Conservation (phyloP, 2,329 filamentous ascomycete species). For the Orbilia brochopaga region DNA sequence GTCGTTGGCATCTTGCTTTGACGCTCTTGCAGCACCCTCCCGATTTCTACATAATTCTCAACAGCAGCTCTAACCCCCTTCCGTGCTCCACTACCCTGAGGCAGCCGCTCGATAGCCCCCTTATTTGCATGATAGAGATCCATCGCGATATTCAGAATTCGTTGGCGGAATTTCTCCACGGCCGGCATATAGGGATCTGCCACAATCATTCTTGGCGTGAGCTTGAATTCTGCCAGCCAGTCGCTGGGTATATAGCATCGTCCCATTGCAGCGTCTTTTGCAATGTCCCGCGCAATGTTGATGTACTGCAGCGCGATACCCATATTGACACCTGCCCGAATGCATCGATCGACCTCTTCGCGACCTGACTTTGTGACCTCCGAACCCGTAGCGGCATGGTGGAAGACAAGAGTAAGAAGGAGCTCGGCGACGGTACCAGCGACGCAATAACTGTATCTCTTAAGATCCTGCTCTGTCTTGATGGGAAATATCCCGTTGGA, state of each 20-base stretch:
- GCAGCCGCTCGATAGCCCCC: conserved; percentile 67
- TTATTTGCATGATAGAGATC: conserved; percentile 65
- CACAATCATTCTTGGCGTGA: conserved; percentile 66
- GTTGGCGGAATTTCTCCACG: conserved; percentile 63
- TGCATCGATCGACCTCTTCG: conserved; percentile 58
- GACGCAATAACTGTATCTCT: conserved; percentile 70
- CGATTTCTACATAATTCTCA: conserved; percentile 79
- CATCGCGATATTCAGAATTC: conserved; percentile 68
- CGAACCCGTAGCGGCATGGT: conserved; percentile 59
- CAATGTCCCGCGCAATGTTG: conserved; percentile 77
- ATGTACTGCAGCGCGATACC: conserved; percentile 77
- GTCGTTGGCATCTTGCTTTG: conserved; percentile 12
- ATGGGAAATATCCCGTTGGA: conserved; percentile 63
- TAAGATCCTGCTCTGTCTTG: conserved; percentile 65
- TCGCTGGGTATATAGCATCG: conserved; percentile 71
- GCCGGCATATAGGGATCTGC: conserved; percentile 60
- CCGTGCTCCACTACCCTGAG: conserved; percentile 62
- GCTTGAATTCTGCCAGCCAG: conserved; percentile 68
- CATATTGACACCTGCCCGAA: conserved; percentile 69
- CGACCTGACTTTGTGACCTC: conserved; percentile 56
- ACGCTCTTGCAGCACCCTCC: conserved; percentile 64
- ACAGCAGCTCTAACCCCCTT: conserved; percentile 72
- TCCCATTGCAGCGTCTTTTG: conserved; percentile 68
- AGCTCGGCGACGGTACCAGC: conserved; percentile 75
- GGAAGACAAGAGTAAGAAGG: conserved; percentile 70